Percentiles rank a stretch among this genome's conserved stretches.
Evolutionary conservation across 495 filamentous ascomycete species (phyloP).

Genomic region (Penicillium pulvis): DNA sequence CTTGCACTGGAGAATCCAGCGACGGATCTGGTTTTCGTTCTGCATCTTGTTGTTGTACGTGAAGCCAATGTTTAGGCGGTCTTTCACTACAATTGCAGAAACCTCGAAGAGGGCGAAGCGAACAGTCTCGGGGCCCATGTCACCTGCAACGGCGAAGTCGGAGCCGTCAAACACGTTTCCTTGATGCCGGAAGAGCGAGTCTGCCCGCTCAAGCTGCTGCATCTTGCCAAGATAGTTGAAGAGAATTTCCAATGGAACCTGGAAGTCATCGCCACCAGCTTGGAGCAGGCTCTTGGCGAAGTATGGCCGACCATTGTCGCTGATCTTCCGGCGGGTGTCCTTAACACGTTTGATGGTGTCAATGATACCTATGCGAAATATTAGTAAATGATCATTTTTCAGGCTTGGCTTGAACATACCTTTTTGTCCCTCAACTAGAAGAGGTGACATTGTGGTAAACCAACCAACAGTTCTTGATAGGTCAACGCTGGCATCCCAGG

Average conservation of each 20-base stretch:
- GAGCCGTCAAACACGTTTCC: constrained; percentile 50
- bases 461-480: constrained; percentile 60
- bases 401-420: constrained; percentile 25
- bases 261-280: constrained; percentile 42
- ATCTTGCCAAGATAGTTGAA: constrained; percentile 68
- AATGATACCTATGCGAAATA: constrained; percentile 19
- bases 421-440: constrained; percentile 34
- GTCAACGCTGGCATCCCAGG: constrained; percentile 51
- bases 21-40: constrained; percentile 54
- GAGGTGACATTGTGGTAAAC: constrained; percentile 60
- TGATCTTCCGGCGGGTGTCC: constrained; percentile 43
- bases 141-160: constrained; percentile 44
- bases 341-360: constrained; percentile 49
- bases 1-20: constrained; percentile 64
- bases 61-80: constrained; percentile 61
- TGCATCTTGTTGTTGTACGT: constrained; percentile 61
- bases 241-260: constrained; percentile 65
- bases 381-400: background rate
- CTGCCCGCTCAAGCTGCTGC: constrained; percentile 59
- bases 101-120: constrained; percentile 69
- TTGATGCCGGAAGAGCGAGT: constrained; percentile 61
- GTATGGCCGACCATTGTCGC: constrained; percentile 46
- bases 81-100: constrained; percentile 59
- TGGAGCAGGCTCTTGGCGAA: constrained; percentile 55
- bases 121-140: constrained; percentile 47